A percentile compares a stretch with the other conserved stretches of the same genome.
Conservation (phyloP, 106 monocot species). For the Dioscorea zingiberensis region DNA sequence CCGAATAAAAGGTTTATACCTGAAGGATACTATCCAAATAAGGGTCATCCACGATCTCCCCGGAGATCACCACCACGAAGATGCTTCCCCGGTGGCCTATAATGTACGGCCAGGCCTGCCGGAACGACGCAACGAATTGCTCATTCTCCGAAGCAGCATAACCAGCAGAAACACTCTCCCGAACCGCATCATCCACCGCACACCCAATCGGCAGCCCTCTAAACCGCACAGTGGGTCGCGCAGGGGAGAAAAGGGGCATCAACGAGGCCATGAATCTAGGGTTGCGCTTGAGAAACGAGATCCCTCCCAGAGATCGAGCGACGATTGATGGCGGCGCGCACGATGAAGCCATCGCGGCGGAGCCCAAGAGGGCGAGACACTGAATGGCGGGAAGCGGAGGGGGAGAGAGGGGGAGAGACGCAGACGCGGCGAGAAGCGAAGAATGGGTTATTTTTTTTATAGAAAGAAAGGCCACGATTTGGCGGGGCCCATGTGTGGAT, state of each 20-base stretch:
- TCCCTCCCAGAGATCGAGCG: background rate
- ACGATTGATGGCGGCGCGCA: background rate
- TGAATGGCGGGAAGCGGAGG: no score
- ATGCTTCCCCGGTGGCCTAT: constrained; percentile 77
- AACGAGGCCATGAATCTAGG: background rate
- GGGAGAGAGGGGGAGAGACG: no score
- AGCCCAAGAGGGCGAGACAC: no score
- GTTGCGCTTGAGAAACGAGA: background rate
- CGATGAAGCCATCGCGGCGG: background rate
- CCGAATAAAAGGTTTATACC: background rate
- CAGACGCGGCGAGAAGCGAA: no score
- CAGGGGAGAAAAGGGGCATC: background rate
- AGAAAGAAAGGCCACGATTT: no score
- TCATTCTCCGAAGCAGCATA: constrained; percentile 18
- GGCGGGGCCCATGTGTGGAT: no score
- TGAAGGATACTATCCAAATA: background rate
- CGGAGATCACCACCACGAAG: constrained; percentile 80
- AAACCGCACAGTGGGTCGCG: background rate
- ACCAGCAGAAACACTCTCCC: background rate
- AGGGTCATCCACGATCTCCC: constrained; percentile 19
- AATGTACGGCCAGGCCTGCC: constrained; percentile 84
- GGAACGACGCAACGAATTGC: constrained; percentile 61
- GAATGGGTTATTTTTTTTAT: no score
- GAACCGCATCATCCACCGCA: background rate
- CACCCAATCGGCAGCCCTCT: background rate